phyloP scores from a whole-genome alignment of 1,139 yeast genomes.

The Nakaseomyces uthaithaninus region DNA sequence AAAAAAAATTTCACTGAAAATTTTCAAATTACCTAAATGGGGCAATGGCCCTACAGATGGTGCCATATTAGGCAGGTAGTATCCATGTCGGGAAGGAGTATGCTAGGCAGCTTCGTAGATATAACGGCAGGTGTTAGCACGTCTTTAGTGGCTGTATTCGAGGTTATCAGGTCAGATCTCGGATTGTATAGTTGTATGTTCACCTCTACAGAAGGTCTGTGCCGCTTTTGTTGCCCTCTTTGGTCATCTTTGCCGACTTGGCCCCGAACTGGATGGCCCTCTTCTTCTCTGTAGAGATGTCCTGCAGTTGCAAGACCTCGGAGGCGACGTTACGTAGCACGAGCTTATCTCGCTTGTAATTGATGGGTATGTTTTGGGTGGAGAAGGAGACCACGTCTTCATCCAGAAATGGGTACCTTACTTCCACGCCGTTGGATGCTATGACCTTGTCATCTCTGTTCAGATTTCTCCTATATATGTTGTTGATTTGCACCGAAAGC shows the following conservation, averaged over 20 bases:
- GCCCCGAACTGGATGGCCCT: slow-evolving; percentile 97
- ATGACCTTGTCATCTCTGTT: slow-evolving; percentile 90
- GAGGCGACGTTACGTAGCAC: slow-evolving; percentile 57
- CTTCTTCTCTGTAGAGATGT: slow-evolving; percentile 70
- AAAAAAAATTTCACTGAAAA: no score
- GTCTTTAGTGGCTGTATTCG: no score
- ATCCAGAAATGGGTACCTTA: slow-evolving; percentile 83
- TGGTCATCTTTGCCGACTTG: slow-evolving; percentile 75
- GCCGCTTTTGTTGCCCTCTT: slow-evolving; percentile 34
- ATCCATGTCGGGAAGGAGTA: no score
- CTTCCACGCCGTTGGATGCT: slow-evolving; percentile 80
- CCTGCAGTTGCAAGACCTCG: slow-evolving; percentile 38
- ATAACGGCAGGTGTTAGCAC: no score
- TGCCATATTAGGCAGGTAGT: no score
- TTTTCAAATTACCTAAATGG: no score
- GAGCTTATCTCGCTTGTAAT: slow-evolving; percentile 52
- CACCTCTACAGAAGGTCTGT: slow-evolving; percentile 31
- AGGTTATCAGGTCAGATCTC: no score
- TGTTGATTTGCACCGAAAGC: slow-evolving; percentile 57
- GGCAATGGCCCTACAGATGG: no score
- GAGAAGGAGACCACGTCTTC: slow-evolving; percentile 50
- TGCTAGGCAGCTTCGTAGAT: no score
- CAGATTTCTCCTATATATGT: slow-evolving; percentile 70
- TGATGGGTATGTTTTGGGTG: slow-evolving; percentile 41
- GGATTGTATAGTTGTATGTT: no score